Evolutionary conservation across 257 asterid genomes (phyloP), one percentile per base, ranked within the genome.

Genomic region (Primulina eburnea): DNA sequence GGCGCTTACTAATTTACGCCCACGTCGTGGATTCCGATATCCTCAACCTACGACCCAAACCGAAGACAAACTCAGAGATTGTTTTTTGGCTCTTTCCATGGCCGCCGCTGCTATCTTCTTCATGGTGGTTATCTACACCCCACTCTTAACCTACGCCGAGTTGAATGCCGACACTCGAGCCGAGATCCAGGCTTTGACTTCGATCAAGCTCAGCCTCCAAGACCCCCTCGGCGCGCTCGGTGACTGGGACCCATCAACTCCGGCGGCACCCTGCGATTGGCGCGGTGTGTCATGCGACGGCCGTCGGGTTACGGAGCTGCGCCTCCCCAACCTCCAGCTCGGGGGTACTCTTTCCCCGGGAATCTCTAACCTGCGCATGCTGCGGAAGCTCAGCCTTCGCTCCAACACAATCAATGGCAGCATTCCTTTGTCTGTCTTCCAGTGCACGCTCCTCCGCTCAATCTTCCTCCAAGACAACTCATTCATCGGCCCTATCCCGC

Each of bases 231-330:
- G 79, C 28, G 81, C 76, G 12, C 87, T 88, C 28, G 17, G 8
- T 68, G 78, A 78, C 17, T 88, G 95, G 95, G 80, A 68, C 67
- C 66, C 86, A 0, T 79, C 88, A 8, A 72, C 92, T 24, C 84
- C 86, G 6, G 73, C 78, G 5, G 86, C 90, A 61, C 96, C 96
- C 4, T 88, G 96, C 78, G 90, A 88, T 79, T 88, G 96, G 96
- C 83, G 85, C 26, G 96, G 96, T 6, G 83, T 88, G 12, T 65
- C 65, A 5, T 88, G 96, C 69, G 40, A 62, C 47, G 24, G 67
- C 30, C 71, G 71, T 6, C 81, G 71, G 26, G 92, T 88, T 4
- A 80, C 60, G 33, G 90, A 85, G 76, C 84, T 88, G 62, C 86
- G 87, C 0, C 84, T 88, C 10, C 89, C 92, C 11, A 79, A 71